Base-by-base conservation (phyloP, 345 rosid species). In the Gossypium sturtianum region DNA sequence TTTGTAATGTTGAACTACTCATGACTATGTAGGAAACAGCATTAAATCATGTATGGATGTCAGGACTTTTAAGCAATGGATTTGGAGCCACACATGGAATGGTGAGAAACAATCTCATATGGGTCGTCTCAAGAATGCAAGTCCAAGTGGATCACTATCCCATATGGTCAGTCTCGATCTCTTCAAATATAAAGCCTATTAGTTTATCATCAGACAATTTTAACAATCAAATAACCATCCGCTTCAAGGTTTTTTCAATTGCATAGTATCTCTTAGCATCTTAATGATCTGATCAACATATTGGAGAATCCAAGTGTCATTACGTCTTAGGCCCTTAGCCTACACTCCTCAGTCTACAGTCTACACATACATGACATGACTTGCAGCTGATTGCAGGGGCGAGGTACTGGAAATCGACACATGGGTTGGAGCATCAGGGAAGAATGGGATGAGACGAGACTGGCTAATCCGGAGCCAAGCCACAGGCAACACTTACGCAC, bases 41-140 rank as follows among this genome's bases (percentile, higher is more conserved):
- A 59, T 59, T 90, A 79, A 90, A 90, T 76, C 92, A 90, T 69
- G 94, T 90, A 22, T 90, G 94, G 94, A 83, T 90, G 88, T 90
- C 94, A 5, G 94, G 94, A 60, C 87, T 90, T 43, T 83, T 90
- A 16, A 80, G 90, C 77, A 85, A 88, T 78, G 94, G 94, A 49
- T 88, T 90, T 22, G 94, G 90, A 19, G 88, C 94, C 11, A 88
- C 94, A 2, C 92, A 87, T 76, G 90, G 87, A 64, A 90, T 88
- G 92, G 72, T 83, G 82, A 88, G 34, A 79, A 87, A 88, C 81
- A 86, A 83, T 79, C 94, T 90, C 80, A 88, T 88, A 25, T 88
- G 94, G 94, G 92, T 90, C 41, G 90, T 90, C 65, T 82, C 92
- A 19, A 87, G 91, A 74, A 84, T 90, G 87, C 90, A 88, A 22